These are phyloP conservation scores for Psilocybe cubensis DNA, from an alignment of 768 basidiomycete genomes.

Conservation along the genomic window DNA sequence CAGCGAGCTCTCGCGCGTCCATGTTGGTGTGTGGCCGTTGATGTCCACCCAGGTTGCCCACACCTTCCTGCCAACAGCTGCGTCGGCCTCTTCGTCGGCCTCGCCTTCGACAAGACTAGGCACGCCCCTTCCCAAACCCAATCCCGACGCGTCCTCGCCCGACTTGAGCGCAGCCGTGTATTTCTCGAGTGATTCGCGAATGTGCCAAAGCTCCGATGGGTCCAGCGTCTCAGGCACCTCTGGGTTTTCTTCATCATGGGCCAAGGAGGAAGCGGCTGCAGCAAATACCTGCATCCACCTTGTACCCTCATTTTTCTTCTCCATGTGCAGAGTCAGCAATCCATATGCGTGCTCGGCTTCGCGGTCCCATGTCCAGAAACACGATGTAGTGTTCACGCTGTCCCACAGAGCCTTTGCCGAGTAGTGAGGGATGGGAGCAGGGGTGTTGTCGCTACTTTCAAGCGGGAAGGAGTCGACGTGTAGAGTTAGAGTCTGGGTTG, in stretches of 20 bases:
- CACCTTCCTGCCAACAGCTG: slow-evolving; percentile 66
- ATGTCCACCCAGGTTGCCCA: slow-evolving; percentile 69
- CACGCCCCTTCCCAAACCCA: slow-evolving; percentile 68
- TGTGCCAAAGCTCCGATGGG: slow-evolving; percentile 76
- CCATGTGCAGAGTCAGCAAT: slow-evolving; percentile 80
- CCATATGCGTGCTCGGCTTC: slow-evolving; percentile 71
- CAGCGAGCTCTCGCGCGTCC: slow-evolving; percentile 28
- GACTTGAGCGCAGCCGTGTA: slow-evolving; percentile 70
- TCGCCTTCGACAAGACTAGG: slow-evolving; percentile 88
- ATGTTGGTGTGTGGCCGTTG: slow-evolving; percentile 49
- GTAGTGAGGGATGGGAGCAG: slow-evolving; percentile 57
- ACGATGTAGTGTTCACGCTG: slow-evolving; percentile 71
- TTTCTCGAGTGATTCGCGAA: slow-evolving; percentile 84
- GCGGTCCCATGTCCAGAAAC: slow-evolving; percentile 93
- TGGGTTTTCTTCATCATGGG: slow-evolving; percentile 44
- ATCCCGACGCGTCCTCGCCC: slow-evolving; percentile 62
- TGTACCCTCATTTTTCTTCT: slow-evolving; percentile 82
- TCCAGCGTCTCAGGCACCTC: slow-evolving; percentile 91
- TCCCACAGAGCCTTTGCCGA: slow-evolving; percentile 78
- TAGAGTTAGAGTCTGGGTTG: slow-evolving; percentile 65
- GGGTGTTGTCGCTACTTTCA: slow-evolving; percentile 16
- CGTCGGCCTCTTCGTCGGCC: slow-evolving; percentile 88
- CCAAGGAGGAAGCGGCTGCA: slow-evolving; percentile 41
- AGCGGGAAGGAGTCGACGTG: slow-evolving; percentile 50
- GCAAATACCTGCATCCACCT: slow-evolving; percentile 90